Evolutionary conservation across 164 flowering plant genomes (phyloP), one percentile per base, ranked within the genome.

Genomic region (Hamamelis virginiana): DNA sequence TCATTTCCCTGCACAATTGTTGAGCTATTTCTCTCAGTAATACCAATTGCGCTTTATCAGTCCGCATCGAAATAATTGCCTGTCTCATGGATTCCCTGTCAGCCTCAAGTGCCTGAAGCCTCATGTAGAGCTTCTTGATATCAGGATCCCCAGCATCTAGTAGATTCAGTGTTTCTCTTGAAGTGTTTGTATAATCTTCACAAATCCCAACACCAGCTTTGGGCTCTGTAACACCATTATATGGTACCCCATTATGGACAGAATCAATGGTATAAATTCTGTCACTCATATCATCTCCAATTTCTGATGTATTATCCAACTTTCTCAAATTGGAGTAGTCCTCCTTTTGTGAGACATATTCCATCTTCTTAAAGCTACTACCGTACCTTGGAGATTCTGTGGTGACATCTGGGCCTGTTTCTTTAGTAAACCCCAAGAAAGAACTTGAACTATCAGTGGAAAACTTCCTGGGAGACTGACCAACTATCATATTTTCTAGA

Each of bases 61-160:
- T 96, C 38, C 93, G 81, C 97, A 96, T 90, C 18, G 96, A 89
- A 63, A 89, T 80, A 45, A 96, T 76, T 23, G 92, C 83, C 80
- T 91, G 98, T 82, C 87, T 86, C 98, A 96, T 86, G 41, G 98
- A 91, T 72, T 96, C 99, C 77, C 92, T 84, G 62, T 96, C 99
- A 33, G 96, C 98, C 78, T 96, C 99, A 64, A 96, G 98, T n/a
- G 90, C 91, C 62, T 96, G 98, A 78, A 93, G 92, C 80, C 98
- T 83, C 80, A 72, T 69, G 77, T 85, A 91, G 21, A 96, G 87
- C 83, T 91, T 96, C 81, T 82, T 84, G 64, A 96, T 74, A 71
- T 93, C 98, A 8, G 88, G 85, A 72, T 91, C 97, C 50, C 68
- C 82, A 9, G 76, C 38, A 69, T 90, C 89, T 64, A 74, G 70